These are phyloP conservation scores for Passalora sequoiae DNA, from an alignment of 2,329 filamentous ascomycete species.

Conservation along the genomic window DNA sequence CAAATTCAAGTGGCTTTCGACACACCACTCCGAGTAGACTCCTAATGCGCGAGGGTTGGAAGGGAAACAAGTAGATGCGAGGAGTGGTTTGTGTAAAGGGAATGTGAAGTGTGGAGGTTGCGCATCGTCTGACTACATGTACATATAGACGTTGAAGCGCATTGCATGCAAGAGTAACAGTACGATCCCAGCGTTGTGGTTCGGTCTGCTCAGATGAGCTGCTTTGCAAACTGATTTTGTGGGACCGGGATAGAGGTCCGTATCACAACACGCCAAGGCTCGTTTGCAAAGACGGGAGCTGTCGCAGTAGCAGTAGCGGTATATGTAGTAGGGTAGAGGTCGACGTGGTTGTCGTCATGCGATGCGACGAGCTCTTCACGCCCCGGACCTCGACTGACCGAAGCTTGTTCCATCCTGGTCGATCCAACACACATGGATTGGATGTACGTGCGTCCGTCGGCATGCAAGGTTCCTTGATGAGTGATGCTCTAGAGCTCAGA, in stretches of 20 bases:
- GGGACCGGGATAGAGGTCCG: constrained; percentile 9
- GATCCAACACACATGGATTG: too few species aligned
- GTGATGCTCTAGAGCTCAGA: too few species aligned
- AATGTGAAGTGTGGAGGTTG: too few species aligned
- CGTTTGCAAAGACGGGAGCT: not conserved
- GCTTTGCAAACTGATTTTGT: constrained; percentile 12
- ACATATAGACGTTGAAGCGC: constrained; percentile 9
- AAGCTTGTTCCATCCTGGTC: too few species aligned
- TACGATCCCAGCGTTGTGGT: constrained; percentile 17
- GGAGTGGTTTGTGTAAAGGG: constrained; percentile 7
- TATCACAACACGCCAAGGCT: not conserved
- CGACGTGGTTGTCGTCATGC: too few species aligned
- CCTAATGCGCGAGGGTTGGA: not conserved
- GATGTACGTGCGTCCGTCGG: too few species aligned
- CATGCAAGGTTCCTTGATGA: too few species aligned
- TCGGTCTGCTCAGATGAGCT: constrained; percentile 11
- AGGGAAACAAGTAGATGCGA: not conserved
- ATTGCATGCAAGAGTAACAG: constrained; percentile 20
- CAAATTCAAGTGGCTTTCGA: not conserved
- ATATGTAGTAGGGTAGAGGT: too few species aligned
- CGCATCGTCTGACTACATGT: constrained; percentile 14
- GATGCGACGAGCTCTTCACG: too few species aligned
- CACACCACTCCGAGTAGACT: not conserved
- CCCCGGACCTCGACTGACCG: too few species aligned
- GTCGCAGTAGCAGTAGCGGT: too few species aligned